Base-by-base conservation (phyloP, 129 eudicot species). In the Dittrichia graveolens region DNA sequence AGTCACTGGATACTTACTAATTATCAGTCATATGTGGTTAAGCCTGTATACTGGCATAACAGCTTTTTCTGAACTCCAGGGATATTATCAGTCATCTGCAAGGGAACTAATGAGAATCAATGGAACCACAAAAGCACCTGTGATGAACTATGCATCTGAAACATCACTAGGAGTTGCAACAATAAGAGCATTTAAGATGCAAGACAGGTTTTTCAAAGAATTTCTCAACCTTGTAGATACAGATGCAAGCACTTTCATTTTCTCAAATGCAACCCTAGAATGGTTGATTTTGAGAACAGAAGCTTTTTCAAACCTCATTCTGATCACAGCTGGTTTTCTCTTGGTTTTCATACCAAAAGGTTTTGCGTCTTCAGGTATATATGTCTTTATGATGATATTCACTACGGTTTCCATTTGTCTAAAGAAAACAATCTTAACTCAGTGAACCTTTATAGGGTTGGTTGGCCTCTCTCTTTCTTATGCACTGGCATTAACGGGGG, bases 111-210 rank as follows among this genome's bases (percentile, higher is more conserved):
- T 88, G 87, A 84, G 97, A 72, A 86, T 88, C 68, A 91, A 86
- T 7, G 95, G 97, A 81, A 91, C 85, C 37, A 88, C 97, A 40
- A 91, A 91, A 79, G 97, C 97, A 62, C 97, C 97, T 0, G 81
- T 91, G 31, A 91, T 86, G 96, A 91, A 83, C 47, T 82, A 84
- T 58, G 86, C 93, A 31, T 81, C 93, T 4, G 96, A 88, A 83
- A 91, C 97, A 11, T 79, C 96, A 48, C 91, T 78, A 14, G 97
- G 97, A 59, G 97, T 86, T 38, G 85, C 90, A 19, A 91, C 90
- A 12, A 88, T 91, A 61, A 77, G 97, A 72, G 92, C 96, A 45
- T 91, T 91, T 37, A 83, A 79, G 18, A 86, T 81, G 87, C 87
- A 44, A 62, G 93, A 91, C 12, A 84, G 68, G 34, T 88, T 91